These are phyloP conservation scores for Coemansia sp. DNA, from an alignment of 192 early-diverging fungal genomes.

Conservation along the genomic window DNA sequence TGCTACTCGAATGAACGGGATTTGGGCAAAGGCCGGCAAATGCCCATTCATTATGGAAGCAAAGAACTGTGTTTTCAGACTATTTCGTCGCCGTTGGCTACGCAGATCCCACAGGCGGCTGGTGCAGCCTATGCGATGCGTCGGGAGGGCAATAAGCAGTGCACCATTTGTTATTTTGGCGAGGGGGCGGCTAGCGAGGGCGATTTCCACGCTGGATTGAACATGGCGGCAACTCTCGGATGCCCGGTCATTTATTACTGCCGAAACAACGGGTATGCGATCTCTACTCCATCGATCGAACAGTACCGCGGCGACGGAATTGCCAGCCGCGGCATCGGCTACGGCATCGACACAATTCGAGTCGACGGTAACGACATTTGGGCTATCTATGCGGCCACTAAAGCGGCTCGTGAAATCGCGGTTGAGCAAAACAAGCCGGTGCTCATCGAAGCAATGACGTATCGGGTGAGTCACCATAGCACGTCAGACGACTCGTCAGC, in stretches of 20 bases:
- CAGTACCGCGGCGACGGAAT: slow-evolving; percentile 99
- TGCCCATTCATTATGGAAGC: slow-evolving; percentile 97
- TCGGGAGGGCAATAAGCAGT: slow-evolving; percentile 71
- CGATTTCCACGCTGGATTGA: slow-evolving; percentile 96
- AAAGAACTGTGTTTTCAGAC: slow-evolving; percentile 88
- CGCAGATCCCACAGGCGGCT: slow-evolving; percentile 97
- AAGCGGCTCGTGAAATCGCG: slow-evolving; percentile 79
- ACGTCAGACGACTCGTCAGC: slow-evolving; percentile 97
- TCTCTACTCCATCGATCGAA: slow-evolving; percentile 91
- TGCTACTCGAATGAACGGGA: slow-evolving; percentile 90
- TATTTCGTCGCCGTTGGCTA: slow-evolving; percentile 93
- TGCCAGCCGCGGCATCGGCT: slow-evolving; percentile 90
- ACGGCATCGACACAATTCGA: slow-evolving; percentile 95
- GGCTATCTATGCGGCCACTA: slow-evolving; percentile 94
- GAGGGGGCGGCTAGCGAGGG: slow-evolving; percentile 97
- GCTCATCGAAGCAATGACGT: slow-evolving; percentile 96
- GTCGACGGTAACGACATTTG: slow-evolving; percentile 98
- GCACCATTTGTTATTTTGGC: slow-evolving; percentile 94
- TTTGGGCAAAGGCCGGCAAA: slow-evolving; percentile 93
- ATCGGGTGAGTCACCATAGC: slow-evolving; percentile 95
- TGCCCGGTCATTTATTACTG: slow-evolving; percentile 94
- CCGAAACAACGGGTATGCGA: slow-evolving; percentile 98
- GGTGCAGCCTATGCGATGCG: slow-evolving; percentile 96
- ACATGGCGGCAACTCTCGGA: slow-evolving; percentile 92
- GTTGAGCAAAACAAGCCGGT: slow-evolving; percentile 84